Percentiles rank a stretch among this genome's conserved stretches.
These are phyloP conservation scores for Rubia yunnanensis DNA, from an alignment of 257 asterid genomes.

Conservation along the genomic window DNA sequence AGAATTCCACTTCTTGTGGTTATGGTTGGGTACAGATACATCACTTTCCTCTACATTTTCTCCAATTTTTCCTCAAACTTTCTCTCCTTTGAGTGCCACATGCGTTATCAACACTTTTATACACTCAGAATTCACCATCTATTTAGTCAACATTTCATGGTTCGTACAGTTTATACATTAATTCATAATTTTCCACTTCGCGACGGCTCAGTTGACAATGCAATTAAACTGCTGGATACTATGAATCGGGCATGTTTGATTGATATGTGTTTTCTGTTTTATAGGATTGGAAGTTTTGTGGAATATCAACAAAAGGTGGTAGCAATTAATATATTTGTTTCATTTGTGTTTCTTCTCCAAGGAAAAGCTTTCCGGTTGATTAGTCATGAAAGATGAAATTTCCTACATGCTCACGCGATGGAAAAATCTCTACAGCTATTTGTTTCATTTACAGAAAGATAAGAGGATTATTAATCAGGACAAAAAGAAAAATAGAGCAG, in stretches of 20 bases:
- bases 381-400: neutral
- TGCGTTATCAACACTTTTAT: neutral
- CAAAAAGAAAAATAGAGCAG: too few species aligned
- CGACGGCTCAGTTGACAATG: neutral
- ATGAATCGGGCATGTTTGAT: neutral
- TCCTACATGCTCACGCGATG: neutral
- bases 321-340: too few species aligned
- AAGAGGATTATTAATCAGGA: too few species aligned
- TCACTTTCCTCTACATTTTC: constrained; percentile 1
- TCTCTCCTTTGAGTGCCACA: neutral
- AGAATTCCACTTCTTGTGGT: neutral
- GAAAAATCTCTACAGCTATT: neutral
- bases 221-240: too few species aligned
- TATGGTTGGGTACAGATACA: neutral
- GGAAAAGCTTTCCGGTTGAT: neutral
- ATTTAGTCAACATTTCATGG: neutral
- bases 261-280: neutral
- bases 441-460: neutral
- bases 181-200: neutral
- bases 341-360: neutral
- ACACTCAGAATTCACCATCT: neutral
- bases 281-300: constrained; percentile 8
- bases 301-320: neutral
- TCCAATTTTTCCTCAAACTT: constrained; percentile 1
- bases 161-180: neutral